A percentile compares a stretch with the other conserved stretches of the same genome.
These are phyloP conservation scores for Saturnispora bothae DNA, from an alignment of 805 yeast species.

Conservation along the genomic window DNA sequence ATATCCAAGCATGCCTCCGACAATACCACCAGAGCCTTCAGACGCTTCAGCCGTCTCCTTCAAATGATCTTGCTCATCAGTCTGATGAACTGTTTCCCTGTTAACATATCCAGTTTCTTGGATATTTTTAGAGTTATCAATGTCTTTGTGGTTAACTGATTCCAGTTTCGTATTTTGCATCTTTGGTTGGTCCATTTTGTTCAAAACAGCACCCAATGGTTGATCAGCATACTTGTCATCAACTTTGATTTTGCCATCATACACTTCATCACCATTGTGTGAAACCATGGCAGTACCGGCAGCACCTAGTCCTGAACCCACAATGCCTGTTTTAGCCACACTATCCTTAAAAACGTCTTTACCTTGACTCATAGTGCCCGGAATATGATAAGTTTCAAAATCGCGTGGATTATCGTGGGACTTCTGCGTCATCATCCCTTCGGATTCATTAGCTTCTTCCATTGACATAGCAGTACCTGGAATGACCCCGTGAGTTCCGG, in stretches of 20 bases:
- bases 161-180: slow-evolving; percentile 1
- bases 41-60: background rate
- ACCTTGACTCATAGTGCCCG: slow-evolving; percentile 6
- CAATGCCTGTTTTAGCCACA: background rate
- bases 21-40: slow-evolving; percentile 3
- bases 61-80: background rate
- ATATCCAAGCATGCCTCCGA: slow-evolving; percentile 8
- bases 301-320: background rate
- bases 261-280: background rate
- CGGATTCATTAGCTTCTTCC: slow-evolving; percentile 1
- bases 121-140: background rate
- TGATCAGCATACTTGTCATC: background rate
- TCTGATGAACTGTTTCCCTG: background rate
- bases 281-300: background rate
- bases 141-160: slow-evolving; percentile 1
- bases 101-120: no score
- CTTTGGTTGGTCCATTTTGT: background rate
- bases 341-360: background rate
- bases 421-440: background rate
- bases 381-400: slow-evolving; percentile 4
- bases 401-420: background rate
- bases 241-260: slow-evolving; percentile 2
- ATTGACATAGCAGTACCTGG: slow-evolving; percentile 1
- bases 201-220: slow-evolving; percentile 5
- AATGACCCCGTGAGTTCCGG: slow-evolving; percentile 4